Percentiles rank a stretch among this genome's conserved stretches.
These are phyloP conservation scores for Amyloporia xantha DNA, from an alignment of 768 basidiomycete species.

Conservation along the genomic window DNA sequence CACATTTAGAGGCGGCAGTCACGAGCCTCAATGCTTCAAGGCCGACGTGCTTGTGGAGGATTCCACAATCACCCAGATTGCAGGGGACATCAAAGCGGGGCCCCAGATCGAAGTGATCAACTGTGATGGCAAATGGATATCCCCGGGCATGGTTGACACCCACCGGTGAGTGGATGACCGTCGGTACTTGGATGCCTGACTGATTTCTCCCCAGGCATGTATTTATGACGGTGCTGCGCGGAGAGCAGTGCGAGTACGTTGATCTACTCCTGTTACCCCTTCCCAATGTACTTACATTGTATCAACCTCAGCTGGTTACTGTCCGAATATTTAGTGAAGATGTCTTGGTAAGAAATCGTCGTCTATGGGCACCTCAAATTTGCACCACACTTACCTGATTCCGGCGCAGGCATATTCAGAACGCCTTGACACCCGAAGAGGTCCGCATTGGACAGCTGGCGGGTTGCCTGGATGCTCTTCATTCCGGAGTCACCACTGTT, in stretches of 20 bases:
- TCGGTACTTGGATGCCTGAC: not conserved
- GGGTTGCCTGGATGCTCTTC: conserved; percentile 25
- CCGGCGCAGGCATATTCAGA: conserved; percentile 17
- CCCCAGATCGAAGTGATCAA: conserved; percentile 21
- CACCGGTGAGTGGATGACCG: conserved; percentile 19
- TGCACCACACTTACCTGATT: not conserved
- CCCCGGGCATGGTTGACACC: conserved; percentile 27
- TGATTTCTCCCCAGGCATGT: conserved; percentile 13
- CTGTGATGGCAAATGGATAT: conserved; percentile 22
- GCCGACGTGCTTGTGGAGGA: conserved; percentile 24
- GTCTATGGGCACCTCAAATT: not conserved
- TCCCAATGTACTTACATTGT: not conserved
- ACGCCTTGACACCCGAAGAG: conserved; percentile 21
- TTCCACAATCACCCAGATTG: conserved; percentile 20
- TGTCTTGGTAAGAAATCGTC: conserved; percentile 14
- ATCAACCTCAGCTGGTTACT: conserved; percentile 18
- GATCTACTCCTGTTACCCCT: not conserved
- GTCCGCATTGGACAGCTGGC: conserved; percentile 24
- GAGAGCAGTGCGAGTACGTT: conserved; percentile 21
- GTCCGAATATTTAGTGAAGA: conserved; percentile 24
- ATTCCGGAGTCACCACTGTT: conserved; percentile 26
- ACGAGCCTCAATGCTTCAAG: conserved; percentile 14
- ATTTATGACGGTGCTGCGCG: conserved; percentile 23
- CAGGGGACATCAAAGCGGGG: conserved; percentile 11
- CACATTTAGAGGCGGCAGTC: conserved; percentile 16